phyloP scores from a whole-genome alignment of 768 basidiomycete species.

The Trametes elegans region DNA sequence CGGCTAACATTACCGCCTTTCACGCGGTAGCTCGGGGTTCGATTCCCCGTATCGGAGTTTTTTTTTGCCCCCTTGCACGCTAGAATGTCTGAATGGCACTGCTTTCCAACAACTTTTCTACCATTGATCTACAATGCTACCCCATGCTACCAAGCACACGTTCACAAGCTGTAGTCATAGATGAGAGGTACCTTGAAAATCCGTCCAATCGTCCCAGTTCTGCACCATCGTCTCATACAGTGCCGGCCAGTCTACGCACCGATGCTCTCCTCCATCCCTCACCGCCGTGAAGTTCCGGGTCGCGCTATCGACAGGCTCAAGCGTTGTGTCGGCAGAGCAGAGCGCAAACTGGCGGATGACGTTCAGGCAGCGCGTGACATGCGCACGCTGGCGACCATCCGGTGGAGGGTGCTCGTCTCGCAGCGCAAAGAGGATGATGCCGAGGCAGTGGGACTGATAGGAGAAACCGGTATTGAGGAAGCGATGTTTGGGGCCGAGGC shows the following conservation, averaged over 20 bases:
- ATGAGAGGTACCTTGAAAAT: constrained; percentile 11
- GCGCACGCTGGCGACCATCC: background rate
- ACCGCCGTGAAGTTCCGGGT: constrained; percentile 2
- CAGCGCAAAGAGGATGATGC: constrained; percentile 12
- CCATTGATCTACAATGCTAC: background rate
- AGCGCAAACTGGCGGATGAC: constrained; percentile 32
- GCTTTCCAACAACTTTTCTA: background rate
- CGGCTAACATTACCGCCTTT: constrained; percentile 30
- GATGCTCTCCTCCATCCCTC: background rate
- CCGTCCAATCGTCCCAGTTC: constrained; percentile 15
- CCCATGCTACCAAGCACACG: background rate
- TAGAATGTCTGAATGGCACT: background rate
- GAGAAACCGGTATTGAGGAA: constrained; percentile 27
- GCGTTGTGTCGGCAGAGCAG: constrained; percentile 32
- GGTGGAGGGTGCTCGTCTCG: background rate
- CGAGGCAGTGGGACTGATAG: constrained; percentile 27
- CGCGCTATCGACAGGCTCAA: constrained; percentile 23
- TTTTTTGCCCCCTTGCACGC: background rate
- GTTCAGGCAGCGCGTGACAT: constrained; percentile 32
- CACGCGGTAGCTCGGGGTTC: constrained; percentile 38
- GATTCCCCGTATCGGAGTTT: constrained; percentile 35
- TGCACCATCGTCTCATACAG: constrained; percentile 13
- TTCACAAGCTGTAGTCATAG: background rate
- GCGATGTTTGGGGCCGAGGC: constrained; percentile 28
- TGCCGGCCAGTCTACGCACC: constrained; percentile 8